These are phyloP conservation scores for barley (Hordeum vulgare) DNA, from an alignment of 176 grass and related monocot genomes.

Conservation along the genomic window DNA sequence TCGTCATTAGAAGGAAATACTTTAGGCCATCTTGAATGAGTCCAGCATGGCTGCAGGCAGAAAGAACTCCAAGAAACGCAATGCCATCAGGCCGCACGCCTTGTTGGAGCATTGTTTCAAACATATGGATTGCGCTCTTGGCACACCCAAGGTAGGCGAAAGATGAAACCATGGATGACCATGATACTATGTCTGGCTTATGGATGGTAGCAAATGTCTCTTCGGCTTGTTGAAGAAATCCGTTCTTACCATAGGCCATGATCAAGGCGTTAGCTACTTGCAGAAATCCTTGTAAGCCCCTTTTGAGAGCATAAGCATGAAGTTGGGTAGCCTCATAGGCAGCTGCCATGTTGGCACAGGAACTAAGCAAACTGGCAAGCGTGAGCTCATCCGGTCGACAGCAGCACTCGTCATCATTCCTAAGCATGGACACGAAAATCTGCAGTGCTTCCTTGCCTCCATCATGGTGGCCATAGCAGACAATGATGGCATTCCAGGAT, in stretches of 20 bases:
- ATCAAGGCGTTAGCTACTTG: constrained; percentile 68
- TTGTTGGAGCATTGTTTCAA: constrained; percentile 60
- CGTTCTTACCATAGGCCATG: constrained; percentile 63
- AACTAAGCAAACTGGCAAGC: constrained; percentile 62
- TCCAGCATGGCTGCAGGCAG: constrained; percentile 74
- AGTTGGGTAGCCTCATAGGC: constrained; percentile 48
- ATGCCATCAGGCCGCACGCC: constrained; percentile 44
- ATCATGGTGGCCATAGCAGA: constrained; percentile 47
- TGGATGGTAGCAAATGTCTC: constrained; percentile 29
- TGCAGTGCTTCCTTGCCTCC: constrained; percentile 48
- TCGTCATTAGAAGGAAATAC: constrained; percentile 60
- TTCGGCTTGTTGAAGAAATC: constrained; percentile 45
- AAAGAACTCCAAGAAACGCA: constrained; percentile 62
- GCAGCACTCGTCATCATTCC: constrained; percentile 14
- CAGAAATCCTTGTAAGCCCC: constrained; percentile 33
- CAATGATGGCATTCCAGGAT: constrained; percentile 75
- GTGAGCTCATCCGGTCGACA: constrained; percentile 60
- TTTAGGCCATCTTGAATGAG: constrained; percentile 52
- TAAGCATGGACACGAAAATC: constrained; percentile 49
- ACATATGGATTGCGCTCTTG: constrained; percentile 30
- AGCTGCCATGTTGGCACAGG: constrained; percentile 54
- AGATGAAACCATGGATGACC: constrained; percentile 72
- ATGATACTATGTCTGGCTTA: constrained; percentile 55
- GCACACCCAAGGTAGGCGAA: constrained; percentile 53
- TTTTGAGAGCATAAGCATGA: constrained; percentile 42